These are phyloP conservation scores for Scheffersomyces quercinus DNA, from an alignment of 1,139 yeast species.

Conservation along the genomic window DNA sequence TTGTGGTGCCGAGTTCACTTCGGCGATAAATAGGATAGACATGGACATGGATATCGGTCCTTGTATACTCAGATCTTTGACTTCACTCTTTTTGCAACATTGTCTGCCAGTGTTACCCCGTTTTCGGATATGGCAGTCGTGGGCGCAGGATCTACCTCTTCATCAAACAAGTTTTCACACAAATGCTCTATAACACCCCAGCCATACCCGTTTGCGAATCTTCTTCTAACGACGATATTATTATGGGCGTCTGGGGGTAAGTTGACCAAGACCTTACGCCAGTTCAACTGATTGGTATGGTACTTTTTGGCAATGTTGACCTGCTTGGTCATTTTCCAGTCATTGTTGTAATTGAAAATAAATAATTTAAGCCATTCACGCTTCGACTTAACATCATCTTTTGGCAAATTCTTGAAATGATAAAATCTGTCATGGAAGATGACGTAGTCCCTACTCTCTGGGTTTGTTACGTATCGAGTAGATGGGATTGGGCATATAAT, in stretches of 20 bases:
- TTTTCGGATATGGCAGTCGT: too few species aligned
- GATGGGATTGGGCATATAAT: constrained; percentile 48
- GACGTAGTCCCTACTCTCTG: constrained; percentile 49
- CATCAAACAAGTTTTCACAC: constrained; percentile 16
- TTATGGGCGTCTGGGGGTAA: constrained; percentile 31
- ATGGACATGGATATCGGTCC: background rate
- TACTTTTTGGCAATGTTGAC: constrained; percentile 27
- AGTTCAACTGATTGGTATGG: constrained; percentile 21
- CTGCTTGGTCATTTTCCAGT: constrained; percentile 26
- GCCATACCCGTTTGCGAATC: constrained; percentile 31
- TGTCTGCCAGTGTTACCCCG: too few species aligned
- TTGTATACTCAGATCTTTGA: constrained; percentile 4
- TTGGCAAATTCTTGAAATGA: constrained; percentile 62
- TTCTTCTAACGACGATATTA: constrained; percentile 26
- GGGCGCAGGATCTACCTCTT: background rate
- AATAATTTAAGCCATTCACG: constrained; percentile 8
- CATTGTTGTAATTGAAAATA: constrained; percentile 16
- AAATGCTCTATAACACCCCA: constrained; percentile 31
- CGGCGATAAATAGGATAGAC: background rate
- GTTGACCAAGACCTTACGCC: constrained; percentile 27
- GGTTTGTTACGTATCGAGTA: constrained; percentile 31
- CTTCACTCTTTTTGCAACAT: background rate
- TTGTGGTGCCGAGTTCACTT: too few species aligned
- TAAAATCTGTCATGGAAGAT: constrained; percentile 84
- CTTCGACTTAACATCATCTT: constrained; percentile 5